Evolutionary conservation across 1,284 basidiomycete species (phyloP).

Genomic region (Trichosporon sp.): DNA sequence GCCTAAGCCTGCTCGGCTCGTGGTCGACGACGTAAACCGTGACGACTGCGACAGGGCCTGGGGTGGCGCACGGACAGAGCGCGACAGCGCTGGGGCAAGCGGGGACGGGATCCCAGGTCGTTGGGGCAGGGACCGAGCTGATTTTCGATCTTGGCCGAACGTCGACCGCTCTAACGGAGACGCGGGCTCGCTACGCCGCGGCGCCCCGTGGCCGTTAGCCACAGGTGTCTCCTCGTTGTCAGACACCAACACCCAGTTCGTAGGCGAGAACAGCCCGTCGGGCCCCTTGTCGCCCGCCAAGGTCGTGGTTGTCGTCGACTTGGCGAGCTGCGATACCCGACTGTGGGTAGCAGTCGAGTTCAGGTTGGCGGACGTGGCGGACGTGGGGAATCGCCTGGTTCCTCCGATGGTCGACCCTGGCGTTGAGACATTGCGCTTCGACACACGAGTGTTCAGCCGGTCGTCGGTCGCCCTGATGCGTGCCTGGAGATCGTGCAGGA

Average conservation of each 20-base stretch:
- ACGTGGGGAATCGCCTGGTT: not conserved
- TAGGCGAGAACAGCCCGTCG: conserved; percentile 27
- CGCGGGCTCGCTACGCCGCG: conserved; percentile 16
- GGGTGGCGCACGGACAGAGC: not conserved
- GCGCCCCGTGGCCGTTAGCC: not conserved
- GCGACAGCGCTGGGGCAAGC: conserved; percentile 20
- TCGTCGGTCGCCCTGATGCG: conserved; percentile 42
- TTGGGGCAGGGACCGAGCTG: conserved; percentile 30
- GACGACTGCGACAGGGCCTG: not conserved
- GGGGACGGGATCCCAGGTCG: conserved; percentile 46
- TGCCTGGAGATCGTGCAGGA: conserved; percentile 41
- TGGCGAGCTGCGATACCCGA: conserved; percentile 8
- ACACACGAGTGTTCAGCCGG: conserved; percentile 34
- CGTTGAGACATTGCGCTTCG: conserved; percentile 41
- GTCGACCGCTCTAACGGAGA: conserved; percentile 23
- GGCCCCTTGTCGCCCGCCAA: not conserved
- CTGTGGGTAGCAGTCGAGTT: not conserved
- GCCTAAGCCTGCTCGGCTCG: not conserved
- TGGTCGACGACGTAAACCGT: not conserved
- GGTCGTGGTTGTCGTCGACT: not conserved
- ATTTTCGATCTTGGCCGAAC: not conserved
- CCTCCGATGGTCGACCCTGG: conserved; percentile 37
- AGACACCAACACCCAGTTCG: conserved; percentile 45
- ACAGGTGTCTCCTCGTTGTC: conserved; percentile 32
- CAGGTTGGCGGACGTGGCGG: conserved; percentile 1